These are phyloP conservation scores for Mallotus nudiflorus DNA, from an alignment of 345 rosid genomes.

Conservation along the genomic window DNA sequence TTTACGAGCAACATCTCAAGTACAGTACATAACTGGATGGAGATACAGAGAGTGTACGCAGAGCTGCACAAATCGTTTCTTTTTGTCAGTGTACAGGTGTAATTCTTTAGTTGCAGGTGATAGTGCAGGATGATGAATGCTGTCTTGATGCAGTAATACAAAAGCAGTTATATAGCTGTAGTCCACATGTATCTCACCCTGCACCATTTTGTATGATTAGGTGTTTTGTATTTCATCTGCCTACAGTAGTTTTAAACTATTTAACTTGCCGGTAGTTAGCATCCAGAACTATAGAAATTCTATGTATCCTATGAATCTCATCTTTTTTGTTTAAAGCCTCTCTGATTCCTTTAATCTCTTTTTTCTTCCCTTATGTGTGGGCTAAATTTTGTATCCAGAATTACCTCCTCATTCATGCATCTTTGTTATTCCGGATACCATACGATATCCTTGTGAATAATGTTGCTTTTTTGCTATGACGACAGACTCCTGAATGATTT, in stretches of 20 bases:
- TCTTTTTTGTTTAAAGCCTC: background rate
- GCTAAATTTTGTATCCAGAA: too few species aligned
- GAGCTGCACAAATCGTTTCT: conserved; percentile 7
- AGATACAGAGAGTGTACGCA: conserved; percentile 5
- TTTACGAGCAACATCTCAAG: conserved; percentile 92
- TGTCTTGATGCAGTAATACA: background rate
- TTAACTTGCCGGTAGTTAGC: background rate
- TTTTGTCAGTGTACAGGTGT: conserved; percentile 27
- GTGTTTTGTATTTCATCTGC: conserved; percentile 13
- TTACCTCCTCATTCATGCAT: too few species aligned
- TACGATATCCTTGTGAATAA: too few species aligned
- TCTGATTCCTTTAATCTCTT: too few species aligned
- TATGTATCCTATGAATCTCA: background rate
- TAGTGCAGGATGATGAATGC: conserved; percentile 10
- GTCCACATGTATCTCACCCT: conserved; percentile 5
- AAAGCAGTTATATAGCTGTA: conserved; percentile 8
- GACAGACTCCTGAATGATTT: too few species aligned
- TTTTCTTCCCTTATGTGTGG: too few species aligned
- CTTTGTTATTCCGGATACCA: too few species aligned
- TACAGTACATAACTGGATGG: conserved; percentile 38
- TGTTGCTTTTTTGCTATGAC: too few species aligned
- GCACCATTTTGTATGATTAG: conserved; percentile 13
- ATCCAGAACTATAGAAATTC: background rate
- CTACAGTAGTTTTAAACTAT: background rate
- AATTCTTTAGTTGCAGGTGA: conserved; percentile 25